Base-by-base conservation (phyloP, 768 basidiomycete genomes). In the Candolleomyces eurysporus region DNA sequence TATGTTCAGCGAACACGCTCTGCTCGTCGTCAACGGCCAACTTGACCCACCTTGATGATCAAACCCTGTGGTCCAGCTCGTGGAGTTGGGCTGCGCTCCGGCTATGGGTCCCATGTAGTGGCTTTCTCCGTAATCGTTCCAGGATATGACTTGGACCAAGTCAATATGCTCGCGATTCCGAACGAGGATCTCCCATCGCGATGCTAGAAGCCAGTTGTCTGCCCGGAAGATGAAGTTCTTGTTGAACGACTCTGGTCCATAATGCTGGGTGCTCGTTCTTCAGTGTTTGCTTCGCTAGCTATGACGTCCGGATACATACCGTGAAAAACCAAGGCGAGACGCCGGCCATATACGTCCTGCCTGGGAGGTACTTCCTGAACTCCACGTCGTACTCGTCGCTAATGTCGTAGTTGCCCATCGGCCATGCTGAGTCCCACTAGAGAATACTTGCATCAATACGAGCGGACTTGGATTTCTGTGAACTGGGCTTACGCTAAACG, bases 51-150 rank as follows among this genome's bases (percentile, higher is more conserved):
- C 74, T 64, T 69, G 67, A 64, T 84, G 83, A 57, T 80, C 73
- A 63, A 81, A 85, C 1, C 86, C 86, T 63, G 83, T 67, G 30
- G 84, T 83, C 87, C 88, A 90, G 11, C 78, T 75, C 61, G 87
- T 74, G n/a, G 84, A 86, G 58, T 79, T 78, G 0, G 89, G 87
- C 71, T 86, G 85, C 16, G 73, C 80, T 10, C 86, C 85, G 56
- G 78, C 76, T 57, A 88, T 78, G 3, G 88, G 88, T 19, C 86
- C 89, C 42, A 91, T 71, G 69, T 91, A 91, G 67, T 90, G 87
- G n/a, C 83, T 85, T 72, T 89, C 88, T 66, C 87, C 86, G 64
- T 79, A 89, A 69, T 89, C 84, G 72, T 90, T 89, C 87, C 86
- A 90, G 43, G 81, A 83, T 56, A 86, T 76, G 64, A 87, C 72